Conservation (phyloP, 352 stramenopile genomes). For the Globisporangium iwayamae region DNA sequence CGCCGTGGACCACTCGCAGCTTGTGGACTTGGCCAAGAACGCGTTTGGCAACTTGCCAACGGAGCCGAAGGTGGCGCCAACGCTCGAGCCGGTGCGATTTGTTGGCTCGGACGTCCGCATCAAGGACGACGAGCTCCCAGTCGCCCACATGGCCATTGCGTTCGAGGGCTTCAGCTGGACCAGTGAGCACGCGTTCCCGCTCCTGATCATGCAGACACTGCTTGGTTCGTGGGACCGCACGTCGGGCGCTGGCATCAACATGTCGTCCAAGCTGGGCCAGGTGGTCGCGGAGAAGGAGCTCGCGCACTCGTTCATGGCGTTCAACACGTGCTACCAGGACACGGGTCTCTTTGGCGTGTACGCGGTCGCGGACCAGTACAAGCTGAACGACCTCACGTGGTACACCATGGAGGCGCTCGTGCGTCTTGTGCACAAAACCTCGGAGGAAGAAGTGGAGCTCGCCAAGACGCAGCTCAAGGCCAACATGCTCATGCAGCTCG, state of each 20-base stretch:
- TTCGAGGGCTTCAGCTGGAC: conserved; percentile 99
- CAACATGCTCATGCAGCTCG: conserved; percentile 99
- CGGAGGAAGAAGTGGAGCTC: conserved; percentile 95
- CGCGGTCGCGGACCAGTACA: conserved; percentile 92
- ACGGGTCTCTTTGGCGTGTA: conserved; percentile 99
- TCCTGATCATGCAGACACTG: conserved; percentile 98
- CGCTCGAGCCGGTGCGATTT: conserved; percentile 79
- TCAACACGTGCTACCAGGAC: conserved; percentile 99
- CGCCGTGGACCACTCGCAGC: conserved; percentile 94
- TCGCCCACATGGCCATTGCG: conserved; percentile 96
- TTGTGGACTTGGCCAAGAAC: conserved; percentile 96
- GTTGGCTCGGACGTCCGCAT: conserved; percentile 90
- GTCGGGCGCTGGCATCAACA: conserved; percentile 92
- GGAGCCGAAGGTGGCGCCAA: conserved; percentile 60
- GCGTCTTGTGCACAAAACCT: conserved; percentile 94
- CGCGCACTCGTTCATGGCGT: conserved; percentile 97
- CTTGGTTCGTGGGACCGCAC: conserved; percentile 91
- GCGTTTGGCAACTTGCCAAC: conserved; percentile 95
- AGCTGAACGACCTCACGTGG: conserved; percentile 94
- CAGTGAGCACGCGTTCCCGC: conserved; percentile 96
- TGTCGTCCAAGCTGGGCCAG: conserved; percentile 95
- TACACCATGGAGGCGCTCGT: conserved; percentile 95
- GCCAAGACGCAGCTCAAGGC: conserved; percentile 99
- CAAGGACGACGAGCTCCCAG: conserved; percentile 83
- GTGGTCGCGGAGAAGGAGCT: conserved; percentile 95